Evolutionary conservation across 257 asterid genomes (phyloP), one percentile per base, ranked within the genome.

Genomic region (Solanum ahanhuiri): DNA sequence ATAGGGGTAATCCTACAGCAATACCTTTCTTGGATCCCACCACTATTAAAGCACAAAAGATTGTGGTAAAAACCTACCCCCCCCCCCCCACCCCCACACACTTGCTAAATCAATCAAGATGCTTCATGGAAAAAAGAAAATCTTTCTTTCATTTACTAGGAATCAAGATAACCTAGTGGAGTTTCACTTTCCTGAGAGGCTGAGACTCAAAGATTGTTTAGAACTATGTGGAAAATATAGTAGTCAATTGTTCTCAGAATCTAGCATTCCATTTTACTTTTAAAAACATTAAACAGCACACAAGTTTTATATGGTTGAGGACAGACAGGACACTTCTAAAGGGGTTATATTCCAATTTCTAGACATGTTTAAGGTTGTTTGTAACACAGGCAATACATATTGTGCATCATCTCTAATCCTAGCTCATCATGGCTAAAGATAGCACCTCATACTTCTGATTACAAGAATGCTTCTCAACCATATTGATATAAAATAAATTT

Each of bases 11-110:
- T 23, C 25, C 64, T 39, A 39, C 86, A 22, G 37, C 39, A 60
- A 64, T 3, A 83, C 9, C 86, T 58, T 72, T 72, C 54, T 70
- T 85, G 72, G 87, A 85, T 70, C 87, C 54, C 87, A 70, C 87
- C 87, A 85, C 87, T 25, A 20, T 67, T 48, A 9, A 72, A 37
- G 7, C 83, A 71, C 75, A 33, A 85, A 72, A 72, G 73, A 51
- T 85, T 70, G 60, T 71, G 83, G 37, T 58, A 70, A 72, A 72
- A 14, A 45, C 15, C 81, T 18, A 33, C 3, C 25, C 8, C 57
- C 45, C 3, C 15, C 28, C 8, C 15, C 20, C 3, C 17, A 2
- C 39, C 39, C 39, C 41, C 45, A 35, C 37, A 5, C 0, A 3
- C 54, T 4, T 15, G 51, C 37, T 41, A 82, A 57, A 2, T 57